These are phyloP conservation scores for Colletotrichum spaethianum DNA, from an alignment of 2,329 filamentous ascomycete genomes.

Conservation along the genomic window DNA sequence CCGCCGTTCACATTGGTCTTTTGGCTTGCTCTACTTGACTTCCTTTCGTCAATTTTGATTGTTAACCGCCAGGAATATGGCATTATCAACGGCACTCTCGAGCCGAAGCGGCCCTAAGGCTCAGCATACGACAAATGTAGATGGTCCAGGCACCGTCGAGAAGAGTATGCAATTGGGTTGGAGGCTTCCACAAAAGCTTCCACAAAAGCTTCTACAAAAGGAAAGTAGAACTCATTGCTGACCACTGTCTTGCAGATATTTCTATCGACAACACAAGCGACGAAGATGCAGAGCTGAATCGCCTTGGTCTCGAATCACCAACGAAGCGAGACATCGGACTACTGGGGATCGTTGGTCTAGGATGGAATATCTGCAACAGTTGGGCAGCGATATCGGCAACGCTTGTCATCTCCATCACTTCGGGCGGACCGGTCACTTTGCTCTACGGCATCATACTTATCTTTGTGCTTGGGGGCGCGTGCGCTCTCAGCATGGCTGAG, in stretches of 20 bases:
- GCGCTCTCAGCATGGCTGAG: constrained; percentile 52
- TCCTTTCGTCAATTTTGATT: neutral
- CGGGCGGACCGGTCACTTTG: constrained; percentile 33
- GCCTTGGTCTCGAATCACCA: constrained; percentile 17
- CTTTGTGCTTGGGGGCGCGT: constrained; percentile 45
- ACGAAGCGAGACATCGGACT: constrained; percentile 30
- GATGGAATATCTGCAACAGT: constrained; percentile 45
- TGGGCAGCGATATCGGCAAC: constrained; percentile 45
- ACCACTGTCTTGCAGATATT: neutral
- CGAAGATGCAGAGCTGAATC: constrained; percentile 23
- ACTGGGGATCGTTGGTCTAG: constrained; percentile 9
- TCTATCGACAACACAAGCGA: neutral
- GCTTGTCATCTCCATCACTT: constrained; percentile 41
- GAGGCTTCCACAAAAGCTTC: neutral
- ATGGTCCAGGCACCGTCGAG: neutral
- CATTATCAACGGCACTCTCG: neutral
- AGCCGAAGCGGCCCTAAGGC: neutral
- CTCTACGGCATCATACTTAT: constrained; percentile 50
- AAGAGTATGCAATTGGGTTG: neutral
- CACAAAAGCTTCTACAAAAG: neutral
- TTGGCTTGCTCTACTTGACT: neutral
- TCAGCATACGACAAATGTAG: neutral
- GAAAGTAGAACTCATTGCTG: neutral
- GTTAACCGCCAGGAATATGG: neutral
- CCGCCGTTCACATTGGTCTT: neutral